phyloP scores from a whole-genome alignment of 1,139 yeast species.

The Yamadazyma oceani region DNA sequence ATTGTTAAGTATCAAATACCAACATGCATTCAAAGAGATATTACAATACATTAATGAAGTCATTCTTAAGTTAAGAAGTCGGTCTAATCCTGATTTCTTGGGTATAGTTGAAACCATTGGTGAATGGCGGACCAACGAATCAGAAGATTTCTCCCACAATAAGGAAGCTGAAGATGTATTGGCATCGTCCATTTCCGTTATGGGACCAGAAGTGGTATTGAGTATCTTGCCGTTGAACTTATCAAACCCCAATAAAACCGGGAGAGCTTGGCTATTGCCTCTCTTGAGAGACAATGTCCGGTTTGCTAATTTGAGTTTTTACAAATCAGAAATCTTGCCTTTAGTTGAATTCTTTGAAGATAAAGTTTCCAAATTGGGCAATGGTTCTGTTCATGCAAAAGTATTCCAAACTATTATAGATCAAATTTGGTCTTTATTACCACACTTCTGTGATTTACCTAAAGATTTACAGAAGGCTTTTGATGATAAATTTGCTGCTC shows the following conservation, averaged over 20 bases:
- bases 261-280: constrained; percentile 97
- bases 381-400: constrained; percentile 66
- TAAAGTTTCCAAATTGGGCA: constrained; percentile 45
- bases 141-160: constrained; percentile 66
- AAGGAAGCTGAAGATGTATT: constrained; percentile 79
- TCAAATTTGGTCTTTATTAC: constrained; percentile 90
- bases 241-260: constrained; percentile 46
- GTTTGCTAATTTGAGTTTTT: constrained; percentile 67
- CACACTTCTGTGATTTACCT: constrained; percentile 88
- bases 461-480: constrained; percentile 65
- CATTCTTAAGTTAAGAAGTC: constrained; percentile 61
- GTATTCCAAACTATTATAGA: constrained; percentile 80
- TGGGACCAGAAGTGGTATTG: constrained; percentile 87
- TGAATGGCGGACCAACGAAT: constrained; percentile 79
- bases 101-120: constrained; percentile 73
- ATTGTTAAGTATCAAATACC: constrained; percentile 71
- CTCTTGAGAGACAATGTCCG: constrained; percentile 82
- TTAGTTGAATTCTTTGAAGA: constrained; percentile 57
- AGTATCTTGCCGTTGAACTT: constrained; percentile 77
- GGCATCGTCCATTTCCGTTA: constrained; percentile 69
- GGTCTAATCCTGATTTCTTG: constrained; percentile 73
- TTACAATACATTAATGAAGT: constrained; percentile 68
- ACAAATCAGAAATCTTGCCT: constrained; percentile 65
- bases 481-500: constrained; percentile 74
- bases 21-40: constrained; percentile 73